Percentiles rank a stretch among this genome's conserved stretches.
Evolutionary conservation across 1,139 yeast species (phyloP).

Genomic region (Pichia sp.): DNA sequence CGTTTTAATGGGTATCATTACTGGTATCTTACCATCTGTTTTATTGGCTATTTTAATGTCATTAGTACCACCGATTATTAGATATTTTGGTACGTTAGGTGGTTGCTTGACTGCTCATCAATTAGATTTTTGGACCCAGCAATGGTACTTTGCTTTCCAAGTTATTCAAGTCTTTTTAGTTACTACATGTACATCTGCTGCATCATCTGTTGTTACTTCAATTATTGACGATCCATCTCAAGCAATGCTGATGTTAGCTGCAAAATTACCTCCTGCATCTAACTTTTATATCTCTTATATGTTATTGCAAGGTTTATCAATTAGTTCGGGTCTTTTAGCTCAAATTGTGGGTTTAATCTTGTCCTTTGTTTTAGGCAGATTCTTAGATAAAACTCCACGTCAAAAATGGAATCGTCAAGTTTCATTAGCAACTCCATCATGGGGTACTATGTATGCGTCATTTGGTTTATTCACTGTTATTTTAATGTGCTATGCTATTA

Average conservation of each 20-base stretch:
- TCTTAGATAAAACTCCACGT: conserved; percentile 78
- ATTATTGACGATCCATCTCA: conserved; percentile 57
- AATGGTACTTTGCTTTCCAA: conserved; percentile 64
- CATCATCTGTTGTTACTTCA: conserved; percentile 63
- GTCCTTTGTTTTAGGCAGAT: conserved; percentile 58
- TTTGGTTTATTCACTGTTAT: conserved; percentile 81
- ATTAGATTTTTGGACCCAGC: conserved; percentile 68
- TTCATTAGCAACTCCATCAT: conserved; percentile 54
- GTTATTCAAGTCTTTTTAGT: conserved; percentile 66
- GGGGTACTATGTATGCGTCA: conserved; percentile 89
- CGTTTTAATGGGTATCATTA: conserved; percentile 67
- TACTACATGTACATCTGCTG: conserved; percentile 65
- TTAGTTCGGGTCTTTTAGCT: conserved; percentile 72
- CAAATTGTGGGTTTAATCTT: conserved; percentile 70
- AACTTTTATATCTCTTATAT: conserved; percentile 74
- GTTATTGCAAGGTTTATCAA: conserved; percentile 74
- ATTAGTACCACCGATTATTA: conserved; percentile 65
- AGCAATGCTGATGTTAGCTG: conserved; percentile 65
- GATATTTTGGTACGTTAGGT: conserved; percentile 55
- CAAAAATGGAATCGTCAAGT: conserved; percentile 75
- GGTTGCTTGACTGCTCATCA: conserved; percentile 62
- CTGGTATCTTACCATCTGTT: conserved; percentile 81
- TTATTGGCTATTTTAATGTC: conserved; percentile 79
- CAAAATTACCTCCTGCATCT: conserved; percentile 79
- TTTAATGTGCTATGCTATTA: conserved; percentile 68